phyloP scores from a whole-genome alignment of 139 green algal genomes.

The Spirogloea muscicola region DNA sequence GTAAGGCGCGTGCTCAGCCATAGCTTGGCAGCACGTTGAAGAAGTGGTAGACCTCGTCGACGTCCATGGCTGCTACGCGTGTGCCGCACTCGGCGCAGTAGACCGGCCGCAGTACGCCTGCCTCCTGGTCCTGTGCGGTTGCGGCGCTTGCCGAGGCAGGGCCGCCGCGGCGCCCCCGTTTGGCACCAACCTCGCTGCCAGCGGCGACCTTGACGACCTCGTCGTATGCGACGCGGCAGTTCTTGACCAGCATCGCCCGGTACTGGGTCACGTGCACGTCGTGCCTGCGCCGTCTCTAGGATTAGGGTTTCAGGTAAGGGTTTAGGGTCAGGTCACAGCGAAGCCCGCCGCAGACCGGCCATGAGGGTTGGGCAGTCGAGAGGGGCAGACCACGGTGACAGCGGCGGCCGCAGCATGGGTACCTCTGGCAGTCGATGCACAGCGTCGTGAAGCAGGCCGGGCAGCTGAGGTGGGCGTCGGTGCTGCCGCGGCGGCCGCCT shows the following conservation, averaged over 20 bases:
- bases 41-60: conserved; percentile 52
- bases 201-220: conserved; percentile 8
- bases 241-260: conserved; percentile 43
- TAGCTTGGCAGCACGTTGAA: conserved; percentile 43
- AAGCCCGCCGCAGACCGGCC: background rate
- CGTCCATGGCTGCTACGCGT: conserved; percentile 37
- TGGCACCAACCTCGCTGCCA: background rate
- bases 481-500: no score
- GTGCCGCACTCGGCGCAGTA: conserved; percentile 31
- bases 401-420: background rate
- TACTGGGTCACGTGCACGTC: conserved; percentile 29
- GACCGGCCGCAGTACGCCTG: no score
- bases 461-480: conserved; percentile 46
- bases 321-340: background rate
- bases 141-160: no score
- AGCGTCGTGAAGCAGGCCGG: conserved; percentile 32
- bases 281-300: conserved; percentile 22
- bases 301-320: no score
- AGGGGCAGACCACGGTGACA: background rate
- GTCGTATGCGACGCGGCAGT: conserved; percentile 13
- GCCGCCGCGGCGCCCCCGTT: no score
- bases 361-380: background rate
- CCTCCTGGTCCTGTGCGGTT: no score
- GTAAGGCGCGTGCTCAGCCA: conserved; percentile 9
- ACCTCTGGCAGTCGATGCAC: conserved; percentile 43